Conservation (phyloP, 495 filamentous ascomycete genomes). For the Trichoderma reesei region DNA sequence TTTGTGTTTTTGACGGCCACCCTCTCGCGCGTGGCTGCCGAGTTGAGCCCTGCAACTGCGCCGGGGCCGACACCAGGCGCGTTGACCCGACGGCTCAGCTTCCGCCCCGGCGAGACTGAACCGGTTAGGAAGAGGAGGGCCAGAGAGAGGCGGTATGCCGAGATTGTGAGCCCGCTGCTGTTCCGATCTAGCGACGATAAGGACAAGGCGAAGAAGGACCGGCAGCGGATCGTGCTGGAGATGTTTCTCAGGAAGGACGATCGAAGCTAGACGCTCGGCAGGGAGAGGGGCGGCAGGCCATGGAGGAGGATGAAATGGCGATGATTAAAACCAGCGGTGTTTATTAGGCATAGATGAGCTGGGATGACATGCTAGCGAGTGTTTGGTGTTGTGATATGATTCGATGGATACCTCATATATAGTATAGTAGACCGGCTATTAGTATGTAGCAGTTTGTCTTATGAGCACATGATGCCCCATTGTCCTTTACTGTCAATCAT, state of each 20-base stretch:
- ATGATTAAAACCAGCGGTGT: neutral
- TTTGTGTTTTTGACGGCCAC: slow-evolving; percentile 80
- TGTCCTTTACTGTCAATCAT: too few relatives aligned
- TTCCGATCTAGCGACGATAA: slow-evolving; percentile 29
- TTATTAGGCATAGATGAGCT: too few relatives aligned
- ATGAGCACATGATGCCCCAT: too few relatives aligned
- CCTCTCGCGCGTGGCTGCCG: slow-evolving; percentile 41
- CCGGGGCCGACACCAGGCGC: slow-evolving; percentile 21
- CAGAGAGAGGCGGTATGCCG: slow-evolving; percentile 35
- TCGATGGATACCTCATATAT: too few relatives aligned
- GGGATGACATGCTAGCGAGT: too few relatives aligned
- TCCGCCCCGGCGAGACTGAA: slow-evolving; percentile 27
- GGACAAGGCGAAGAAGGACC: slow-evolving; percentile 38
- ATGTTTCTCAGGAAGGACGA: slow-evolving; percentile 24
- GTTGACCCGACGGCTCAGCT: slow-evolving; percentile 29
- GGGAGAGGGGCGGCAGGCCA: neutral
- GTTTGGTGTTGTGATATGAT: too few relatives aligned
- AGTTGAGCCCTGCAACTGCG: slow-evolving; percentile 35
- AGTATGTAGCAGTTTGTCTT: too few relatives aligned
- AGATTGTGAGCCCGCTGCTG: slow-evolving; percentile 38
- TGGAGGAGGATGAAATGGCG: neutral
- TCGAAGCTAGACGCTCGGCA: neutral
- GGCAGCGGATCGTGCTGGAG: slow-evolving; percentile 29
- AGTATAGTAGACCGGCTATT: too few relatives aligned
- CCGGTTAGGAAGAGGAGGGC: slow-evolving; percentile 28